phyloP scores from a whole-genome alignment of 2,329 filamentous ascomycete species.

The Fusarium graminum region DNA sequence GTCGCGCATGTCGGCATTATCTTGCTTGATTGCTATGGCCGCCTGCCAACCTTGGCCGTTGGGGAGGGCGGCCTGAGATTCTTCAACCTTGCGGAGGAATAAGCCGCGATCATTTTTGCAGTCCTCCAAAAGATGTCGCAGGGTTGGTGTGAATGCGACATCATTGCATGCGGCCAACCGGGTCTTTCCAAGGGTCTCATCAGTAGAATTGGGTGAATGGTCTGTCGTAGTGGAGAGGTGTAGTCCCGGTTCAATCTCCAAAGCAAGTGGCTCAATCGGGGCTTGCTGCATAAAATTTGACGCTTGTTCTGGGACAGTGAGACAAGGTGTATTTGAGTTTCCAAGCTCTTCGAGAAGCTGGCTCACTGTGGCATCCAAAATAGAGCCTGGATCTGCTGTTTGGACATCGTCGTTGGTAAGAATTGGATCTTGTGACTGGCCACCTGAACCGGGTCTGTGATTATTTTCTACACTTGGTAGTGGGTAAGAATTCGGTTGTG shows the following conservation, averaged over 20 bases:
- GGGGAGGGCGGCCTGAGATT: constrained; percentile 10
- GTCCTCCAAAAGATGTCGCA: neutral
- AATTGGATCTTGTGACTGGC: neutral
- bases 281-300: neutral
- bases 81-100: constrained; percentile 19
- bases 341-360: neutral
- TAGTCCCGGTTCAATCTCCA: neutral
- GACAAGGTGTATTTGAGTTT: neutral
- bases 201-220: neutral
- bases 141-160: neutral
- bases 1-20: constrained; percentile 20
- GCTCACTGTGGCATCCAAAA: neutral
- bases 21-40: constrained; percentile 20
- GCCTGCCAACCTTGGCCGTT: constrained; percentile 18
- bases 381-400: neutral
- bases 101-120: constrained; percentile 10
- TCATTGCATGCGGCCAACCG: neutral
- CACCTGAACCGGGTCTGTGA: too few species aligned
- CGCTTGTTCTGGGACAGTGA: neutral
- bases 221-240: neutral
- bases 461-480: too few species aligned
- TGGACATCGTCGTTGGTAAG: neutral
- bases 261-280: neutral
- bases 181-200: neutral
- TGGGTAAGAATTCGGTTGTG: neutral